A percentile compares a stretch with the other conserved stretches of the same genome.
phyloP scores from a whole-genome alignment of 2,329 filamentous ascomycete species.

The Neonectria sp. region DNA sequence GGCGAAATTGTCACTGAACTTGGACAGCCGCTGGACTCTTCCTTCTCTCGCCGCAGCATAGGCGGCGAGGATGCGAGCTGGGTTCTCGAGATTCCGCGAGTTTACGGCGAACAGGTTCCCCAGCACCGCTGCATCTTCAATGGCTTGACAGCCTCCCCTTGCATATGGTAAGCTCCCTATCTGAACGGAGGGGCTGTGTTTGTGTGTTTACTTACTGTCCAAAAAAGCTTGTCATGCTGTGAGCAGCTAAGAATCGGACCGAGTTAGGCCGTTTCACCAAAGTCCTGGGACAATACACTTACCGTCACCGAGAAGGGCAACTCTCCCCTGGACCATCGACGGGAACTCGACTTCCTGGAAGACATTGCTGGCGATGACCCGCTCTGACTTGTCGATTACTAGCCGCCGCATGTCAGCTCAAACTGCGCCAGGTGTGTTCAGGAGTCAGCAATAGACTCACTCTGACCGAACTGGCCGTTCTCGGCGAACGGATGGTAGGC shows the following conservation, averaged over 20 bases:
- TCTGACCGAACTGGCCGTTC: conserved; percentile 22
- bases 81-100: conserved; percentile 14
- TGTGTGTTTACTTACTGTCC: conserved; percentile 25
- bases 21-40: conserved; percentile 20
- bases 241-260: conserved; percentile 14
- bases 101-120: conserved; percentile 24
- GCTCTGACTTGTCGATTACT: conserved; percentile 31
- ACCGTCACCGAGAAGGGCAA: conserved; percentile 27
- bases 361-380: conserved; percentile 30
- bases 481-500: conserved; percentile 25
- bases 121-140: conserved; percentile 26
- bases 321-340: conserved; percentile 27
- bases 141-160: conserved; percentile 26
- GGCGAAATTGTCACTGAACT: conserved; percentile 26
- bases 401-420: conserved; percentile 8
- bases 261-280: conserved; percentile 14
- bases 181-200: not conserved
- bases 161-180: not conserved
- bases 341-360: conserved; percentile 28
- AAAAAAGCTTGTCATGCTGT: conserved; percentile 31
- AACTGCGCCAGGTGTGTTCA: not conserved
- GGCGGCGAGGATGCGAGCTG: conserved; percentile 17
- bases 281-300: conserved; percentile 11
- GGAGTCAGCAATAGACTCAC: conserved; percentile 18
- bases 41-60: conserved; percentile 22